Conservation (phyloP, 2,329 filamentous ascomycete genomes). For the Arachnopeziza araneosa region DNA sequence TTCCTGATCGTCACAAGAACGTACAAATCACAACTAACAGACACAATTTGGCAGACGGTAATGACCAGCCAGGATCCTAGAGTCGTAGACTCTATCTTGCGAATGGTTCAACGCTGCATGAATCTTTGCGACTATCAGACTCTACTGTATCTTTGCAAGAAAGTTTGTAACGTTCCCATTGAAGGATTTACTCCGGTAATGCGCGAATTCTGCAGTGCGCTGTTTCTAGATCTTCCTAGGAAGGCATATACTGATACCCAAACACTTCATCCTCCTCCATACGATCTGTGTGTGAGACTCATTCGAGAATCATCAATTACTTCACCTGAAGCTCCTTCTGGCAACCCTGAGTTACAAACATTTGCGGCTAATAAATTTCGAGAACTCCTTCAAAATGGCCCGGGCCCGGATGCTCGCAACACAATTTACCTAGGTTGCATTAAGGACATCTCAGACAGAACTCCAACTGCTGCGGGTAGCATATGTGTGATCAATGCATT, state of each 20-base stretch:
- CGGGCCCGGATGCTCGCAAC: constrained; percentile 49
- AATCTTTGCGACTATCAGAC: constrained; percentile 43
- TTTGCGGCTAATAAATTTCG: constrained; percentile 58
- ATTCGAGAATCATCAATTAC: constrained; percentile 65
- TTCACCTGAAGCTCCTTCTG: constrained; percentile 46
- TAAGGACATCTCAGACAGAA: constrained; percentile 58
- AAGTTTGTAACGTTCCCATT: constrained; percentile 60
- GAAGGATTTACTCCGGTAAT: constrained; percentile 56
- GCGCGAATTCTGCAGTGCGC: constrained; percentile 53
- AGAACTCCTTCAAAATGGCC: constrained; percentile 52
- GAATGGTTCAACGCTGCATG: constrained; percentile 50
- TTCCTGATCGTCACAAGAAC: constrained; percentile 77
- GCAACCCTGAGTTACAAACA: constrained; percentile 55
- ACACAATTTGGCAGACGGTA: constrained; percentile 79
- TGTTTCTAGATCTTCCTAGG: constrained; percentile 45
- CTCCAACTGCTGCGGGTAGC: constrained; percentile 64
- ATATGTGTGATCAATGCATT: constrained; percentile 57
- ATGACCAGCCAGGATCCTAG: constrained; percentile 76
- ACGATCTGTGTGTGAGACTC: constrained; percentile 57
- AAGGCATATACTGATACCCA: constrained; percentile 37
- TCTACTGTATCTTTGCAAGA: constrained; percentile 63
- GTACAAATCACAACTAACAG: constrained; percentile 66
- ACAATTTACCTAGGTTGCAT: constrained; percentile 63
- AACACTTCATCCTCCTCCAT: constrained; percentile 39
- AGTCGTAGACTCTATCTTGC: constrained; percentile 73